A percentile compares a stretch with the other conserved stretches of the same genome.
These are phyloP conservation scores for Colletotrichum somersetense DNA, from an alignment of 2,329 filamentous ascomycete genomes.

Conservation along the genomic window DNA sequence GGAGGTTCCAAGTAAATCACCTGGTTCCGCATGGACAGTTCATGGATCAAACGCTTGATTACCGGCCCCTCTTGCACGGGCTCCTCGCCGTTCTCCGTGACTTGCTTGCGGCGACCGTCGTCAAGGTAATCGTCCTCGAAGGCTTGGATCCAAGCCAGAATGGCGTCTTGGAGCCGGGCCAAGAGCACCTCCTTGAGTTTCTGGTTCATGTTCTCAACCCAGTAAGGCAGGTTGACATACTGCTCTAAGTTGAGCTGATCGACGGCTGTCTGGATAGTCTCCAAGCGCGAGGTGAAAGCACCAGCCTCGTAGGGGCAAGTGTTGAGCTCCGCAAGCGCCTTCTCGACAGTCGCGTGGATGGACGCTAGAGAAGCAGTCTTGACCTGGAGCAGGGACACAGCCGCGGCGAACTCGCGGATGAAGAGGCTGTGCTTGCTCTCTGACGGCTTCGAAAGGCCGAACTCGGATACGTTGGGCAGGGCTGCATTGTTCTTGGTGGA, in stretches of 20 bases:
- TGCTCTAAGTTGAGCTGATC: conserved; percentile 97
- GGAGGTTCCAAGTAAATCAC: conserved; percentile 97
- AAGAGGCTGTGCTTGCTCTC: conserved; percentile 98
- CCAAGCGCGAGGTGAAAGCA: conserved; percentile 84
- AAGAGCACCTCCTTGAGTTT: conserved; percentile 86
- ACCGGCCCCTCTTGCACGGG: conserved; percentile 68
- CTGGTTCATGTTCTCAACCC: conserved; percentile 89
- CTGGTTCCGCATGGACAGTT: conserved; percentile 98
- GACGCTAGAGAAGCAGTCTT: conserved; percentile 85
- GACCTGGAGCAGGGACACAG: conserved; percentile 87
- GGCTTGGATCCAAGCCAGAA: conserved; percentile 86
- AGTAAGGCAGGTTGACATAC: conserved; percentile 91
- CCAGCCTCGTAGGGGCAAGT: conserved; percentile 84
- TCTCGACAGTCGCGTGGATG: conserved; percentile 85
- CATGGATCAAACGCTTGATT: conserved; percentile 83
- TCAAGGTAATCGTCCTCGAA: conserved; percentile 76
- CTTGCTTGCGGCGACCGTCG: conserved; percentile 65
- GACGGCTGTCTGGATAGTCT: conserved; percentile 89
- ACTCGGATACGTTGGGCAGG: conserved; percentile 54
- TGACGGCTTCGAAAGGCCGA: conserved; percentile 64
- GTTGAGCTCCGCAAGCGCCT: conserved; percentile 84
- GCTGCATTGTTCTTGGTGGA: conserved; percentile 62
- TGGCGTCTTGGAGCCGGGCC: conserved; percentile 84
- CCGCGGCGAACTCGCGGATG: conserved; percentile 90
- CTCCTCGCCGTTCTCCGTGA: conserved; percentile 58